phyloP scores from a whole-genome alignment of 768 basidiomycete genomes.

The Strobilomyces confusus region DNA sequence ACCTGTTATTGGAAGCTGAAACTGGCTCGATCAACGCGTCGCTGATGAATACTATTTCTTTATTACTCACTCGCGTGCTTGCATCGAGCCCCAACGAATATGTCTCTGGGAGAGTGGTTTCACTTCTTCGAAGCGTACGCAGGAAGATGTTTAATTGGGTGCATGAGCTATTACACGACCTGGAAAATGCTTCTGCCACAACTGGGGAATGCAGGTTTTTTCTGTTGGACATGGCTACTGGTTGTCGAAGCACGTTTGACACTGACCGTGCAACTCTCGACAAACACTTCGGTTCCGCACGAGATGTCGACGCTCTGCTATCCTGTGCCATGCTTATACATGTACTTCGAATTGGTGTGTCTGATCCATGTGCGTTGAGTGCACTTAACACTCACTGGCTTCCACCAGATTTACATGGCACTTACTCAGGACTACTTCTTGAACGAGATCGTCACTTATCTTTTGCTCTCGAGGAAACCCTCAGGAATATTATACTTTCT shows the following conservation, averaged over 20 bases:
- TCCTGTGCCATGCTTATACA: background rate
- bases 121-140: background rate
- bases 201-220: background rate
- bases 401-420: background rate
- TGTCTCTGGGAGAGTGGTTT: background rate
- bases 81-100: background rate
- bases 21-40: background rate
- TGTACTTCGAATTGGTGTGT: background rate
- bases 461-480: background rate
- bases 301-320: background rate
- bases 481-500: background rate
- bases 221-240: background rate
- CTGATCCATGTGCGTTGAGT: background rate
- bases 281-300: background rate
- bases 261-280: background rate
- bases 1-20: background rate
- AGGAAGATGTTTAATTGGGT: background rate
- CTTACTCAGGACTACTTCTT: background rate
- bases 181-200: background rate
- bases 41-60: background rate
- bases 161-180: background rate
- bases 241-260: background rate
- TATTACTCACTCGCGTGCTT: background rate
- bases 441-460: background rate
- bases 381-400: background rate